Base-by-base conservation (phyloP, 495 filamentous ascomycete genomes). In the Lepidopterella palustris region DNA sequence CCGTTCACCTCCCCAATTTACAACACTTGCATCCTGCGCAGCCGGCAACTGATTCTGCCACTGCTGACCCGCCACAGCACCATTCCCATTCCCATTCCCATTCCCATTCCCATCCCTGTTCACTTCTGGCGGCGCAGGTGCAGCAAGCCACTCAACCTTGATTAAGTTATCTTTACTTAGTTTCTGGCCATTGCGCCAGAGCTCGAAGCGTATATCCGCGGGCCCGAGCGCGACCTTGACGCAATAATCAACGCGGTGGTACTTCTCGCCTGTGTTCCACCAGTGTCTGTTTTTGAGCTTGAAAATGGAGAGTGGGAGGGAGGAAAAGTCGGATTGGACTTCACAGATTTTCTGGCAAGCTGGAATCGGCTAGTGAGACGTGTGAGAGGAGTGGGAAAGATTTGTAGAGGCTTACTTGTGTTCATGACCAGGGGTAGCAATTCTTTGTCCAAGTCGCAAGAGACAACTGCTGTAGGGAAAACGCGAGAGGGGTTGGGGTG, bases 261-360 rank as follows among this genome's bases (percentile, higher is more conserved):
- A 73, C 27, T 63, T 69, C 40, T 64, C 32, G 9, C 71, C 69
- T 0, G 53, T n/a, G 23, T 70, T 70, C 71, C 71, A 74, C 56
- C 65, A 73, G 47, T 68, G 69, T 27, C 63, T 53, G 53, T 73
- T 73, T 59, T 74, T 74, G 11, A 69, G 61, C 53, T 75, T 75
- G 61, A 72, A 75, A 5, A 55, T 56, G 35, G 53, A 60, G 28
- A 70, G 67, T 31, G 65, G 60, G 18, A 68, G 31, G 50, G 35
- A 40, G 1, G 71, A 72, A 21, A 75, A 68, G 49, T 75, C 71
- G 21, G 70, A 72, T 39, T 69, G 31, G 32, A 75, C 59, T 39
- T 70, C 64, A 59, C 72, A 75, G n/a, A 75, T 47, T 18, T 50
- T 62, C 25, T 64, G 55, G 13, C 68, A 70, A 23, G 59, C 71